Percentiles rank a stretch among this genome's conserved stretches.
Conservation (phyloP, 352 stramenopile genomes). For the Hyaloperonospora brassicae region DNA sequence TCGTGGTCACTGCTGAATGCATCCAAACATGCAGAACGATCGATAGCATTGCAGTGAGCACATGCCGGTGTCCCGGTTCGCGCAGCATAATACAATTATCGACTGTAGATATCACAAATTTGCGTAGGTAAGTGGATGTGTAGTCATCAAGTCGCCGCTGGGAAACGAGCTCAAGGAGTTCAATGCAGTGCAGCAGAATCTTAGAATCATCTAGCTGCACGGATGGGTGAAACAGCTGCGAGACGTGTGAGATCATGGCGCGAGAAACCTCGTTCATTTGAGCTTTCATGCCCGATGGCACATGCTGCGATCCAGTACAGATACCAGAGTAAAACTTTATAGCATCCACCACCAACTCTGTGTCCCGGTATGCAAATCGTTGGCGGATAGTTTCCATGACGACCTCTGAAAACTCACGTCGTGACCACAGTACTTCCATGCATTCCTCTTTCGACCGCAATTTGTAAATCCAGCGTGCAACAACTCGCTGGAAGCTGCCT, state of each 20-base stretch:
- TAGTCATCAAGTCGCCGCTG: slow-evolving; percentile 78
- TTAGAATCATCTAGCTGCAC: slow-evolving; percentile 79
- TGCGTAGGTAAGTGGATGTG: slow-evolving; percentile 77
- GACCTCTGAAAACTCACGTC: slow-evolving; percentile 73
- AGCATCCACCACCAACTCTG: slow-evolving; percentile 74
- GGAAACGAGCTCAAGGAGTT: slow-evolving; percentile 78
- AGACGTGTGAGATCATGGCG: slow-evolving; percentile 84
- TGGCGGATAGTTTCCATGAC: slow-evolving; percentile 85
- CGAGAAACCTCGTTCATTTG: slow-evolving; percentile 79
- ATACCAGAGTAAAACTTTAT: slow-evolving; percentile 86
- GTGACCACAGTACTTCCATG: slow-evolving; percentile 75
- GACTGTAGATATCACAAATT: slow-evolving; percentile 81
- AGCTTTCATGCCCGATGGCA: slow-evolving; percentile 64
- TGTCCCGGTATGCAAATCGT: slow-evolving; percentile 77
- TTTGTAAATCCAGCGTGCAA: slow-evolving; percentile 84
- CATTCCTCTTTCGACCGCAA: slow-evolving; percentile 69
- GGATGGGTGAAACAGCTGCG: slow-evolving; percentile 80
- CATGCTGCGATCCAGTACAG: slow-evolving; percentile 66
- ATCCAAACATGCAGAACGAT: slow-evolving; percentile 84
- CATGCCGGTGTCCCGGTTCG: slow-evolving; percentile 45
- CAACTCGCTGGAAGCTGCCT: slow-evolving; percentile 79
- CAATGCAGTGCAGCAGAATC: slow-evolving; percentile 78
- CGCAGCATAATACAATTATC: slow-evolving; percentile 72
- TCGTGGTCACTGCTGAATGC: slow-evolving; percentile 55
- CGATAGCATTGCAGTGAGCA: slow-evolving; percentile 73